These are phyloP conservation scores for Pichia sporocuriosa DNA, from an alignment of 805 yeast genomes.

Conservation along the genomic window DNA sequence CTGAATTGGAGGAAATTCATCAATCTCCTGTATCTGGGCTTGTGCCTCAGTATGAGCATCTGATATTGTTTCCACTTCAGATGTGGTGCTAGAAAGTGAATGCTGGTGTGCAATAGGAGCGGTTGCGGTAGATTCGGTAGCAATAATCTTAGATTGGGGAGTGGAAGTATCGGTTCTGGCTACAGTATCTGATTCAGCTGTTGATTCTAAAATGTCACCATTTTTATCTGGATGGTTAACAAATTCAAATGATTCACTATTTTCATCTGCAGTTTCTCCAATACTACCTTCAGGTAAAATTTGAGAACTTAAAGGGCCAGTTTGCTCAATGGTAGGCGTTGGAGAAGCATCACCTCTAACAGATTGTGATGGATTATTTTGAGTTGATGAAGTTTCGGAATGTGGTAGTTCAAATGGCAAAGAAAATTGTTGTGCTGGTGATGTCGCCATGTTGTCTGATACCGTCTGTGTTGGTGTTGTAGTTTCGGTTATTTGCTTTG, in stretches of 20 bases:
- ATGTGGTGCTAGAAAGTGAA: neutral
- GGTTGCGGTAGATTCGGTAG: slow-evolving; percentile 7
- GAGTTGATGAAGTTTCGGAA: slow-evolving; percentile 83
- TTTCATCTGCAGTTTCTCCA: slow-evolving; percentile 5
- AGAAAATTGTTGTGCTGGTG: slow-evolving; percentile 20
- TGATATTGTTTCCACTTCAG: slow-evolving; percentile 5
- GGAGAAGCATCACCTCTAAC: slow-evolving; percentile 65
- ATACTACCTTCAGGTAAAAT: slow-evolving; percentile 25
- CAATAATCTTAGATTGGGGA: slow-evolving; percentile 5
- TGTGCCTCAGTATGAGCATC: slow-evolving; percentile 1
- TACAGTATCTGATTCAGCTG: slow-evolving; percentile 2
- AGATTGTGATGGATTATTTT: slow-evolving; percentile 85
- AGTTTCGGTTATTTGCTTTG: slow-evolving; percentile 9
- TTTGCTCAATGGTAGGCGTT: slow-evolving; percentile 29
- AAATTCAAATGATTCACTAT: slow-evolving; percentile 46
- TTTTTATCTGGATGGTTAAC: slow-evolving; percentile 44
- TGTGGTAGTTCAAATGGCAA: slow-evolving; percentile 55
- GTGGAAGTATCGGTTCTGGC: neutral
- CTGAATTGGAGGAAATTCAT: slow-evolving; percentile 8
- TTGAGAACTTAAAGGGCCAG: slow-evolving; percentile 26
- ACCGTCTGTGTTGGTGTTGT: slow-evolving; percentile 44
- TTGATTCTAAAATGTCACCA: neutral
- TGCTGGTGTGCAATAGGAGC: neutral
- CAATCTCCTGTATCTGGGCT: neutral
- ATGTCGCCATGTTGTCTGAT: slow-evolving; percentile 24